Evolutionary conservation across 2,329 filamentous ascomycete genomes (phyloP).

Genomic region (Neospermospora avenae): DNA sequence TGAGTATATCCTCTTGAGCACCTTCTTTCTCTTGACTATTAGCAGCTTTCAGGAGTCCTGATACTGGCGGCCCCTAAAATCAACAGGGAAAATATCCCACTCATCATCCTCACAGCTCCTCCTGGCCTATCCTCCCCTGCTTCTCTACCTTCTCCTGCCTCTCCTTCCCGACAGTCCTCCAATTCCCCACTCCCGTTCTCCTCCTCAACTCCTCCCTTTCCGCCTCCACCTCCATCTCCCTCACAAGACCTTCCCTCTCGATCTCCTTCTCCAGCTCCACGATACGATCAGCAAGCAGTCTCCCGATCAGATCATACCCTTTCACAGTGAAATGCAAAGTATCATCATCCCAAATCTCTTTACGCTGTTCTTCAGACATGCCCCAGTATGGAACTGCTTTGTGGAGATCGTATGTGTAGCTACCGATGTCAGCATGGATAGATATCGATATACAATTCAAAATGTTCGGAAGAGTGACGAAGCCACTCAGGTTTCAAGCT

Average conservation of each 20-base stretch:
- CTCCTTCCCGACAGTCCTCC: neutral
- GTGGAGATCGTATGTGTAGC: slow-evolving; percentile 55
- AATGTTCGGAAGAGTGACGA: no score
- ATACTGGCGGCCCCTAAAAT: no score
- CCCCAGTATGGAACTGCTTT: slow-evolving; percentile 51
- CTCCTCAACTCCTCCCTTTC: slow-evolving; percentile 6
- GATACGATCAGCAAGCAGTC: slow-evolving; percentile 51
- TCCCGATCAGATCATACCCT: slow-evolving; percentile 62
- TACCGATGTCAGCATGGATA: slow-evolving; percentile 28
- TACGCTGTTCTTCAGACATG: slow-evolving; percentile 45
- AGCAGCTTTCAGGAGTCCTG: no score
- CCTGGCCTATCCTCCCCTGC: neutral
- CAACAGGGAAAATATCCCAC: neutral
- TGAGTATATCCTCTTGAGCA: no score
- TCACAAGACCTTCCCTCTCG: slow-evolving; percentile 17
- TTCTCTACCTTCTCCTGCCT: neutral
- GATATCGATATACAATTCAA: neutral
- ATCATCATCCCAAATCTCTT: slow-evolving; percentile 61
- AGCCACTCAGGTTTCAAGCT: no score
- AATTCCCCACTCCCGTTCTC: neutral
- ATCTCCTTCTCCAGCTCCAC: slow-evolving; percentile 42
- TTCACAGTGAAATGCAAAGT: slow-evolving; percentile 53
- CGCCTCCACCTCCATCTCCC: neutral
- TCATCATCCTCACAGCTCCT: neutral
- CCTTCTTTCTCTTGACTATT: no score